Percentiles rank a stretch among this genome's conserved stretches.
Evolutionary conservation across 192 early-diverging fungal species (phyloP).

Genomic region (Dissophora globulifera): DNA sequence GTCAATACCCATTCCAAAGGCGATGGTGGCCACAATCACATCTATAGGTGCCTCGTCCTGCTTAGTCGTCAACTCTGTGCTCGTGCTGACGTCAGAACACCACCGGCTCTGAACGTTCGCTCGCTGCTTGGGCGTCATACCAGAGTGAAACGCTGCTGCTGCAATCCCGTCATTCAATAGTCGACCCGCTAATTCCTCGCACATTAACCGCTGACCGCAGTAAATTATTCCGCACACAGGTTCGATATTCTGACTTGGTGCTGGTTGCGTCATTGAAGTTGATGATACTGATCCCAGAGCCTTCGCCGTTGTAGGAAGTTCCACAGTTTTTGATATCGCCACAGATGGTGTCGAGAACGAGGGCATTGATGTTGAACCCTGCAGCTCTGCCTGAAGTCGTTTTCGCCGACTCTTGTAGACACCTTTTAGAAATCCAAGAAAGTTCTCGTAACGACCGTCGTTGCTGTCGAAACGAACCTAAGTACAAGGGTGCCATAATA

Average conservation of each 20-base stretch:
- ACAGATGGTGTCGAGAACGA: constrained; percentile 1
- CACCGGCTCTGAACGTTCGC: constrained; percentile 35
- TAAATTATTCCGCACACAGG: constrained; percentile 41
- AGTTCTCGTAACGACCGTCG: constrained; percentile 35
- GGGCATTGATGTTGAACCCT: neutral
- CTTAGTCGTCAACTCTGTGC: neutral
- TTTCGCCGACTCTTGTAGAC: constrained; percentile 25
- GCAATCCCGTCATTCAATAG: constrained; percentile 24
- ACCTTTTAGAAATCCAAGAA: constrained; percentile 19
- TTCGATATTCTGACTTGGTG: neutral
- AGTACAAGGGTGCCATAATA: too few species aligned
- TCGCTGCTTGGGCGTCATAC: constrained; percentile 42
- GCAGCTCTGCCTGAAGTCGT: constrained; percentile 6
- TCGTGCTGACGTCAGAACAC: neutral
- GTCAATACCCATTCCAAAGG: constrained; percentile 84
- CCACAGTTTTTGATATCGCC: neutral
- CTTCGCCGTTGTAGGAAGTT: too few species aligned
- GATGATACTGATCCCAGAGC: too few species aligned
- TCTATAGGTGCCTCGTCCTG: constrained; percentile 52
- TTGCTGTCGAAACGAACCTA: constrained; percentile 36
- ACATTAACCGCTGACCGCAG: constrained; percentile 37
- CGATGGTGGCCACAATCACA: constrained; percentile 80
- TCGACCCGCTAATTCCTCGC: constrained; percentile 30
- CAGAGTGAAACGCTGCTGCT: constrained; percentile 51
- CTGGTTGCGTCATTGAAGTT: too few species aligned